These are phyloP conservation scores for Chaetomiaceae sp. DNA, from an alignment of 2,329 filamentous ascomycete genomes.

Conservation along the genomic window DNA sequence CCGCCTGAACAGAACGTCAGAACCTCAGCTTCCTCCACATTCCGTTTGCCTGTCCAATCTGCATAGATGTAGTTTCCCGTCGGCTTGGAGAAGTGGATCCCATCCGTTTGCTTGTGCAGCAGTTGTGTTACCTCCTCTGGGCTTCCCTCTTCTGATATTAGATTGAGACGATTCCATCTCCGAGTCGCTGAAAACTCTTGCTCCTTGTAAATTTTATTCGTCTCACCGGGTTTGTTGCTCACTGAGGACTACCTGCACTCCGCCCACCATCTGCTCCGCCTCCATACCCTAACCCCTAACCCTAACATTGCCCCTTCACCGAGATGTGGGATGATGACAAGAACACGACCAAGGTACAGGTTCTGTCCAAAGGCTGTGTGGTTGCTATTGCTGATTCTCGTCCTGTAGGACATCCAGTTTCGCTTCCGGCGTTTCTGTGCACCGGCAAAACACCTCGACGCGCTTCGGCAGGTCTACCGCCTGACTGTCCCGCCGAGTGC, in stretches of 20 bases:
- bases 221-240: too few species aligned
- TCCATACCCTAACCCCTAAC: constrained; percentile 9
- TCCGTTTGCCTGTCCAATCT: too few species aligned
- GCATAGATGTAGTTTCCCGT: constrained; percentile 2
- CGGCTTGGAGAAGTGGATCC: background rate
- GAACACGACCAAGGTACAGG: constrained; percentile 4
- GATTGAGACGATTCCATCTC: constrained; percentile 2
- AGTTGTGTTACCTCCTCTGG: too few species aligned
- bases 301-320: background rate
- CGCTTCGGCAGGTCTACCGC: constrained; percentile 7
- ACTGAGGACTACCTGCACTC: constrained; percentile 1
- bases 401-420: constrained; percentile 12
- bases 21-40: too few species aligned
- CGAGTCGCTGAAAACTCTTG: too few species aligned
- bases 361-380: constrained; percentile 3
- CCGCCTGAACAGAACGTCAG: too few species aligned
- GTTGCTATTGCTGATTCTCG: constrained; percentile 3
- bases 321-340: constrained; percentile 6
- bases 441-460: constrained; percentile 6
- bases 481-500: constrained; percentile 8
- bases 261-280: background rate
- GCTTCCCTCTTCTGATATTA: constrained; percentile 5
- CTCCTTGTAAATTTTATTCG: too few species aligned
- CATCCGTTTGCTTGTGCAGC: constrained; percentile 9
- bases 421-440: constrained; percentile 9